phyloP scores from a whole-genome alignment of 2,329 filamentous ascomycete species.

The Botrytis cinerea region DNA sequence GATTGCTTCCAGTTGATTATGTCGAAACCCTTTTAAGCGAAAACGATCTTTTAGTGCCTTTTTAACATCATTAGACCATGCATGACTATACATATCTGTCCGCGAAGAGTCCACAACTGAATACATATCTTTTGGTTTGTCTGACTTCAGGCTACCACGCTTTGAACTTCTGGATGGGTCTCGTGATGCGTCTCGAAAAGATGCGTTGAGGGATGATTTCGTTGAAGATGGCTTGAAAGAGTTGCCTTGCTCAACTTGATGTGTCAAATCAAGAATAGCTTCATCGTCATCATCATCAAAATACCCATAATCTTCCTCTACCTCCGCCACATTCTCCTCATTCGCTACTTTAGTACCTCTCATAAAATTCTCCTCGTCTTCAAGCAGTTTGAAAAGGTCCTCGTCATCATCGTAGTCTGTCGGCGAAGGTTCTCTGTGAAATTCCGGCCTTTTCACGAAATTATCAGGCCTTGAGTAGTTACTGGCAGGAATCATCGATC shows the following conservation, averaged over 20 bases:
- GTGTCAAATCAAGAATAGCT: slow-evolving; percentile 46
- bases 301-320: slow-evolving; percentile 35
- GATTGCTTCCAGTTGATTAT: slow-evolving; percentile 92
- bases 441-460: not conserved
- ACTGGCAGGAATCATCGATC: not conserved
- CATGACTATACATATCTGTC: slow-evolving; percentile 60
- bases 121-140: slow-evolving; percentile 37
- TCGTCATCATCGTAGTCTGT: slow-evolving; percentile 35
- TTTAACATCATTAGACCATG: slow-evolving; percentile 87
- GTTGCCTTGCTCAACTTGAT: slow-evolving; percentile 46
- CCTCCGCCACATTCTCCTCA: slow-evolving; percentile 28
- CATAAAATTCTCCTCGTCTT: slow-evolving; percentile 34
- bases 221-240: slow-evolving; percentile 29
- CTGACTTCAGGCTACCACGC: slow-evolving; percentile 16
- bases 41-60: slow-evolving; percentile 80
- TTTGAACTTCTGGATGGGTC: slow-evolving; percentile 29
- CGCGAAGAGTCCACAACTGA: slow-evolving; percentile 42
- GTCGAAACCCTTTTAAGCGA: slow-evolving; percentile 80
- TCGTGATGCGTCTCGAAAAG: slow-evolving; percentile 29
- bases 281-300: slow-evolving; percentile 42
- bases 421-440: slow-evolving; percentile 28
- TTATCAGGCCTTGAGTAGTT: not conserved
- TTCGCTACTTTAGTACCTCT: slow-evolving; percentile 14
- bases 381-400: slow-evolving; percentile 32
- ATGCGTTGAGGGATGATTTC: slow-evolving; percentile 33